Conservation (phyloP, 768 basidiomycete genomes). For the Boletus tylopilopsis region DNA sequence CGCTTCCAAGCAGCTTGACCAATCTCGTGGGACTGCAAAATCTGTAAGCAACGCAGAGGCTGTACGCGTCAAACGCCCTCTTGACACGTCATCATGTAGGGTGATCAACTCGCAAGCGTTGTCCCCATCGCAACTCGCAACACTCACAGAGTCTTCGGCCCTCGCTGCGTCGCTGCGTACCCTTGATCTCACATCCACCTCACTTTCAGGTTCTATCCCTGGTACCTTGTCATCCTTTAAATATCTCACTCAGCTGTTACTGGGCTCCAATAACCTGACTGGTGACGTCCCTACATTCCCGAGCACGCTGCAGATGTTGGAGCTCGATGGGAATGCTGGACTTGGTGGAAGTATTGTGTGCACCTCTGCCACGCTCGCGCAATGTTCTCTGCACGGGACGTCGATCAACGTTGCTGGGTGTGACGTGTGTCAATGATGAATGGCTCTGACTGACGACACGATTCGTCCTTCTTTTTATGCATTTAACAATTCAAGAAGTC, state of each 20-base stretch:
- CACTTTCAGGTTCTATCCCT: constrained; percentile 37
- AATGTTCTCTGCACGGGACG: constrained; percentile 24
- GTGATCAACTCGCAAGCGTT: constrained; percentile 36
- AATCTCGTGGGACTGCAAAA: constrained; percentile 32
- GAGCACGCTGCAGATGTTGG: constrained; percentile 30
- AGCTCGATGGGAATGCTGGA: constrained; percentile 35
- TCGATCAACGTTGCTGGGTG: constrained; percentile 18
- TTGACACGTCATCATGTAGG: constrained; percentile 19
- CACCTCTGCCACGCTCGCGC: constrained; percentile 7
- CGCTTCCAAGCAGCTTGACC: constrained; percentile 35
- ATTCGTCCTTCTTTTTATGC: no score
- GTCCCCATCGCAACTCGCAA: constrained; percentile 29
- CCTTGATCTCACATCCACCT: constrained; percentile 40
- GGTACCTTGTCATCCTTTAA: constrained; percentile 31
- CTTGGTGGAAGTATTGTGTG: constrained; percentile 30
- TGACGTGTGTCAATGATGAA: constrained; percentile 19
- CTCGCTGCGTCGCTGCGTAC: constrained; percentile 32
- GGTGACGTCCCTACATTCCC: constrained; percentile 36
- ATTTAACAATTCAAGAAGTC: no score
- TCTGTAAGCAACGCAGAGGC: constrained; percentile 35
- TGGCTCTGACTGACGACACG: no score
- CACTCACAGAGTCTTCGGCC: constrained; percentile 29
- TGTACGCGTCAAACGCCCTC: neutral
- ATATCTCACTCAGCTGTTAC: constrained; percentile 36
- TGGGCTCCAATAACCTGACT: constrained; percentile 36